Percentiles rank a stretch among this genome's conserved stretches.
These are phyloP conservation scores for Trichoderma orchidacearum DNA, from an alignment of 495 filamentous ascomycete species.

Conservation along the genomic window DNA sequence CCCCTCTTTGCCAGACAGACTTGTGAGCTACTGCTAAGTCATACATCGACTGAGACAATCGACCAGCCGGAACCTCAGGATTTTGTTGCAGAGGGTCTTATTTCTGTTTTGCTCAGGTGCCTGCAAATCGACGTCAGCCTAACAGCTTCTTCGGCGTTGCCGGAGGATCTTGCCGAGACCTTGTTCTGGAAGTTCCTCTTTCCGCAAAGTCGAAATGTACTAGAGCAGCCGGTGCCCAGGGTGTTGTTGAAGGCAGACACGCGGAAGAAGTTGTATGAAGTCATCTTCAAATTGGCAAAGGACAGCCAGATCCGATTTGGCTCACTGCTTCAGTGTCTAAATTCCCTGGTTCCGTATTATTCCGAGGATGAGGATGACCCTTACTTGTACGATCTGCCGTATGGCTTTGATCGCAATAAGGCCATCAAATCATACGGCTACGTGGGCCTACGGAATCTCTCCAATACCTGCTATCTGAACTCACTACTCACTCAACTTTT, in stretches of 20 bases:
- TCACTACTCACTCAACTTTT: conserved; percentile 92
- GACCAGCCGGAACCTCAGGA: conserved; percentile 23
- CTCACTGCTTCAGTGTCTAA: conserved; percentile 37
- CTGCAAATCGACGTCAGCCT: conserved; percentile 31
- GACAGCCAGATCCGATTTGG: conserved; percentile 34
- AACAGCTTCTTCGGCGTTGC: conserved; percentile 29
- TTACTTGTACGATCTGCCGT: conserved; percentile 42
- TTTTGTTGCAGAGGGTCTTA: conserved; percentile 19
- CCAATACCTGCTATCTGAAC: conserved; percentile 96
- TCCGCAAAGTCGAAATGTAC: conserved; percentile 36
- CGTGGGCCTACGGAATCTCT: conserved; percentile 74
- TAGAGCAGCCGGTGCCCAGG: conserved; percentile 11
- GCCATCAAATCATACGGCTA: conserved; percentile 64
- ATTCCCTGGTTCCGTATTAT: conserved; percentile 28
- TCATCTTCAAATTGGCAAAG: conserved; percentile 46
- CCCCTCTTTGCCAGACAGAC: conserved; percentile 36
- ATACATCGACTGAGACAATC: conserved; percentile 17
- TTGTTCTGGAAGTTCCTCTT: conserved; percentile 62
- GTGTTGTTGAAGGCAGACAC: conserved; percentile 40
- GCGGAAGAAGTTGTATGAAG: conserved; percentile 48
- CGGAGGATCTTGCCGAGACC: conserved; percentile 34
- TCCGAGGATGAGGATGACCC: conserved; percentile 15
- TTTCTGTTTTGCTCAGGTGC: conserved; percentile 25
- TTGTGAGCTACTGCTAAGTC: conserved; percentile 38
- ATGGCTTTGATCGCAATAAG: conserved; percentile 49